phyloP scores from a whole-genome alignment of 2,329 filamentous ascomycete genomes.

The Pseudogymnoascus sp. region DNA sequence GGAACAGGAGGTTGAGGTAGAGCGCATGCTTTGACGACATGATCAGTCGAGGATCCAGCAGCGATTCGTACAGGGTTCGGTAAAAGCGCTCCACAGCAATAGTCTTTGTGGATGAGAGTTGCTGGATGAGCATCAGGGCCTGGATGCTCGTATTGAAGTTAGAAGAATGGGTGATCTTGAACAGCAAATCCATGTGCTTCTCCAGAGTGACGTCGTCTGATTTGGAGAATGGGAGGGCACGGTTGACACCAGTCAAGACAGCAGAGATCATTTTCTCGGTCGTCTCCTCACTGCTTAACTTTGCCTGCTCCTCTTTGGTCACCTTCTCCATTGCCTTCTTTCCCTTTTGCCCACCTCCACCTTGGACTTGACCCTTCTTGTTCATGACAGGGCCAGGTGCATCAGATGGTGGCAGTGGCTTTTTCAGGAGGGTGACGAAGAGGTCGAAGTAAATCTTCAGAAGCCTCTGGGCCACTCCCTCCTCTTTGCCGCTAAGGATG shows the following conservation, averaged over 20 bases:
- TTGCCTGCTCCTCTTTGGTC: conserved; percentile 34
- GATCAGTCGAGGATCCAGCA: conserved; percentile 81
- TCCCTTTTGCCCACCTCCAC: conserved; percentile 45
- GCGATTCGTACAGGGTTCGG: conserved; percentile 87
- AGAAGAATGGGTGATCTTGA: conserved; percentile 91
- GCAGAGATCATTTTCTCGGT: conserved; percentile 89
- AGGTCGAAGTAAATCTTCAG: conserved; percentile 88
- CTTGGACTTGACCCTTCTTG: conserved; percentile 45
- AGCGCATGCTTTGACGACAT: conserved; percentile 91
- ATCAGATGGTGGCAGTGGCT: conserved; percentile 31
- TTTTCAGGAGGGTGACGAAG: conserved; percentile 77
- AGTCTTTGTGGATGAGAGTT: conserved; percentile 75
- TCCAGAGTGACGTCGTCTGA: conserved; percentile 74
- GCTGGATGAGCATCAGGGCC: conserved; percentile 89
- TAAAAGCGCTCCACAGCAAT: conserved; percentile 88
- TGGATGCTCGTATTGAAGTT: conserved; percentile 99
- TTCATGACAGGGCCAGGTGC: conserved; percentile 39
- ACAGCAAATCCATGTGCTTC: conserved; percentile 86
- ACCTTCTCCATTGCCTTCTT: conserved; percentile 44
- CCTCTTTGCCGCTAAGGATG: conserved; percentile 78
- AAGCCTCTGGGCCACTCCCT: conserved; percentile 70
- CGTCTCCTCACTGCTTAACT: conserved; percentile 39
- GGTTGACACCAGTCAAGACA: conserved; percentile 88
- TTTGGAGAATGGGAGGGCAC: conserved; percentile 86
- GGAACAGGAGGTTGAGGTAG: conserved; percentile 87